Conservation (phyloP, 371 early-diverging fungal species). For the Mucor plumbeus region DNA sequence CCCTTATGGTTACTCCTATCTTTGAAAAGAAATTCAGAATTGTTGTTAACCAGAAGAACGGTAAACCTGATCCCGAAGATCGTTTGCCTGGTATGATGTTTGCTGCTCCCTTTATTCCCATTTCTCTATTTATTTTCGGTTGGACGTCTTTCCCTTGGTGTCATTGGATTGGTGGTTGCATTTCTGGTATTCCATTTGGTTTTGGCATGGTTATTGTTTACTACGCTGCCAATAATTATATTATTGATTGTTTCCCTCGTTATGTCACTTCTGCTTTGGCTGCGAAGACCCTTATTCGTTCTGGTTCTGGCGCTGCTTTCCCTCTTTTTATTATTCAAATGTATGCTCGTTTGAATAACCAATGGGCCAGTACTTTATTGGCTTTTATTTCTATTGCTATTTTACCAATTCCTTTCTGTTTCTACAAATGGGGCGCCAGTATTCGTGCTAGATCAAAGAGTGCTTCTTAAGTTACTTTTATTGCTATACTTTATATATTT, state of each 20-base stretch:
- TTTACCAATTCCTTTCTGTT: constrained; percentile 50
- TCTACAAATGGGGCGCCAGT: constrained; percentile 45
- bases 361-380: constrained; percentile 50
- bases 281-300: constrained; percentile 48
- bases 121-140: constrained; percentile 51
- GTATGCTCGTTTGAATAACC: constrained; percentile 41
- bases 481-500: not conserved
- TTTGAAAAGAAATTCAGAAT: constrained; percentile 36
- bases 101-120: constrained; percentile 46
- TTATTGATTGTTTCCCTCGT: constrained; percentile 49
- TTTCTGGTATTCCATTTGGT: constrained; percentile 49
- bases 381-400: constrained; percentile 52
- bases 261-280: constrained; percentile 52
- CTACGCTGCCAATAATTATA: constrained; percentile 49
- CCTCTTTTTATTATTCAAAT: constrained; percentile 51
- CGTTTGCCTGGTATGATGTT: constrained; percentile 53
- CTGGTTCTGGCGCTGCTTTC: constrained; percentile 52
- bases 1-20: constrained; percentile 38
- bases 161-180: constrained; percentile 44
- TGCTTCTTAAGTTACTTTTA: constrained; percentile 24
- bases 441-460: constrained; percentile 43
- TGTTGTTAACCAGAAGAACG: constrained; percentile 14
- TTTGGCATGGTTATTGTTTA: constrained; percentile 53
- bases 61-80: constrained; percentile 45
- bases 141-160: constrained; percentile 50